Conservation (phyloP, 805 yeast species). For the Kuraishia floccosa region DNA sequence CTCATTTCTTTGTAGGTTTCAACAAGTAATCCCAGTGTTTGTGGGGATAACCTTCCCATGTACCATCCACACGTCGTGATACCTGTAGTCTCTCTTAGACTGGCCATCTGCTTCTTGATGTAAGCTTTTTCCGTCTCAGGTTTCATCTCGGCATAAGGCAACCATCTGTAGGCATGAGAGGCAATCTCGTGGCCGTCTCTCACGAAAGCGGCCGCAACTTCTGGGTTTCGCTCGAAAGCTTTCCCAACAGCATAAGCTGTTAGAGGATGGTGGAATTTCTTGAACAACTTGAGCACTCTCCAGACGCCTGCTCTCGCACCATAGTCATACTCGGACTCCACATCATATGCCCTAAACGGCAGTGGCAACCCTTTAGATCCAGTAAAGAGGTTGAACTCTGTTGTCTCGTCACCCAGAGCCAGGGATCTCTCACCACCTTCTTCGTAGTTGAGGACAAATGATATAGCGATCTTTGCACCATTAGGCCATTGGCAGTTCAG, state of each 20-base stretch:
- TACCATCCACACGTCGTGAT: constrained; percentile 23
- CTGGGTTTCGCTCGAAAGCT: constrained; percentile 20
- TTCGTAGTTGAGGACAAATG: constrained; percentile 10
- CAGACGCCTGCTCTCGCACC: constrained; percentile 10
- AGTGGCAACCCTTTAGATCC: constrained; percentile 1
- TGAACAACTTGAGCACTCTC: constrained; percentile 17
- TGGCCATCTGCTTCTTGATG: constrained; percentile 15
- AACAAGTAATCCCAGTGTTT: constrained; percentile 15
- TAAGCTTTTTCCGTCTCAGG: constrained; percentile 20
- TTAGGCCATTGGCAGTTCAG: constrained; percentile 9
- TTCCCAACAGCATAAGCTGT: constrained; percentile 26
- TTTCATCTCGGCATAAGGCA: constrained; percentile 15
- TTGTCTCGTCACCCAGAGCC: constrained; percentile 6
- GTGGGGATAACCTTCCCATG: constrained; percentile 17
- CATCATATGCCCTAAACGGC: constrained; percentile 5
- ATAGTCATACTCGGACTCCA: constrained; percentile 9
- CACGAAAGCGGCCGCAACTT: constrained; percentile 19
- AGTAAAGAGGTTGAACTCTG: constrained; percentile 8
- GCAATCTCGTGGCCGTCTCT: constrained; percentile 26
- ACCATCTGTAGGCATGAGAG: constrained; percentile 26
- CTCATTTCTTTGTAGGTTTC: constrained; percentile 12
- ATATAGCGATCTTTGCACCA: constrained; percentile 8
- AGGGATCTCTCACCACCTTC: constrained; percentile 10
- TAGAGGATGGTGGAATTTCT: constrained; percentile 16
- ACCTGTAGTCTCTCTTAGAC: constrained; percentile 17